Conservation (phyloP, 441 rosid species). For the Metrosideros polymorpha region DNA sequence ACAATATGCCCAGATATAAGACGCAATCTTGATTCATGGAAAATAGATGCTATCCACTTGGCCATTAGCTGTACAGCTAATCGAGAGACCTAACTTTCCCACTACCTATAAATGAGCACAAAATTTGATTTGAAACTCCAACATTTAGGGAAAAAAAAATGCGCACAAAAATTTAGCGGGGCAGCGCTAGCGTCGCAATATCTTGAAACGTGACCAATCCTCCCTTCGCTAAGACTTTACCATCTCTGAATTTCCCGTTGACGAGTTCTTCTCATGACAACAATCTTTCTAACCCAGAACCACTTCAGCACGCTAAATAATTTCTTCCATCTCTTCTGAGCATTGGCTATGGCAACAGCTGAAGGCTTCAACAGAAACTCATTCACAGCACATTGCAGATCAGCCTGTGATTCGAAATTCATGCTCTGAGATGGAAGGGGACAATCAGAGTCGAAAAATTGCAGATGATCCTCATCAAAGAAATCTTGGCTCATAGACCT, state of each 20-base stretch:
- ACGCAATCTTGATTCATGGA: not conserved
- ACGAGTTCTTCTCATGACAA: conserved; percentile 26
- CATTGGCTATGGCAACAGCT: conserved; percentile 26
- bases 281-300: conserved; percentile 53
- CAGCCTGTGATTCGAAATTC: conserved; percentile 43
- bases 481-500: conserved; percentile 52
- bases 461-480: conserved; percentile 61
- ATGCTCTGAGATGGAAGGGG: conserved; percentile 26
- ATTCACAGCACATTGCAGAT: conserved; percentile 49
- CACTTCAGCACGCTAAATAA: conserved; percentile 72
- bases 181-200: not conserved
- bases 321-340: conserved; percentile 84
- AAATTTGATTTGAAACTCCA: not conserved
- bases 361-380: conserved; percentile 35
- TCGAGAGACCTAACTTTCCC: not conserved
- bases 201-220: not conserved
- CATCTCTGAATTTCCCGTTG: conserved; percentile 20
- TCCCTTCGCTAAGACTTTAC: not conserved
- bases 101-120: not conserved
- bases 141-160: not conserved
- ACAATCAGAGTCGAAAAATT: conserved; percentile 31
- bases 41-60: not conserved
- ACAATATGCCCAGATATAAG: not conserved
- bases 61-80: not conserved
- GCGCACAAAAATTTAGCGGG: not conserved